Percentiles rank a stretch among this genome's conserved stretches.
These are phyloP conservation scores for Lasiosphaeria ovina DNA, from an alignment of 495 filamentous ascomycete genomes.

Conservation along the genomic window DNA sequence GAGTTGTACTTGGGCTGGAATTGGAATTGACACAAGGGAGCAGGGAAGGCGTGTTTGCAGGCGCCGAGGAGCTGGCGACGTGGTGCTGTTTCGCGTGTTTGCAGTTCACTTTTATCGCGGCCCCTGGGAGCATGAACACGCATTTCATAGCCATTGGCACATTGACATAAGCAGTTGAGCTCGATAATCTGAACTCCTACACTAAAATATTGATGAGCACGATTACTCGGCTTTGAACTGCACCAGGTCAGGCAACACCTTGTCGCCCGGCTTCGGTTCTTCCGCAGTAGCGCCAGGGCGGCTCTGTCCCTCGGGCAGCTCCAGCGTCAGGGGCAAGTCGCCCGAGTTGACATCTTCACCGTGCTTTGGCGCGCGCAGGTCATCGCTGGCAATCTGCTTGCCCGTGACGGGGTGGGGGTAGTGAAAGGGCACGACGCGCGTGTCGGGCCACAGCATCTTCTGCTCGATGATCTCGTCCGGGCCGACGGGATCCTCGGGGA, in stretches of 20 bases:
- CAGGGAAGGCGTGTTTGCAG: neutral
- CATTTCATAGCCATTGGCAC: too few relatives aligned
- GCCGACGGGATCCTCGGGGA: constrained; percentile 48
- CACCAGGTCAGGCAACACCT: constrained; percentile 41
- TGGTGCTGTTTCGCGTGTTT: too few relatives aligned
- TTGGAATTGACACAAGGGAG: neutral
- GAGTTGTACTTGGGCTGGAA: neutral
- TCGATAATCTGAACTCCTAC: too few relatives aligned
- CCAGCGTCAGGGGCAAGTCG: constrained; percentile 43
- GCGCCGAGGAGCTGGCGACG: too few relatives aligned
- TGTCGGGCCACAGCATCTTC: constrained; percentile 55
- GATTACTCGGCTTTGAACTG: constrained; percentile 26
- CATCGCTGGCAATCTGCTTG: constrained; percentile 39
- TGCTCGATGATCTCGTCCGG: constrained; percentile 55
- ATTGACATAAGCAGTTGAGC: too few relatives aligned
- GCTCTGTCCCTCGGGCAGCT: constrained; percentile 39
- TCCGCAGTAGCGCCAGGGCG: constrained; percentile 31
- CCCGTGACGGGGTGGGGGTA: constrained; percentile 56
- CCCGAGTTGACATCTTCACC: constrained; percentile 39
- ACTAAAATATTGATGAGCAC: too few relatives aligned
- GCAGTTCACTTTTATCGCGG: too few relatives aligned
- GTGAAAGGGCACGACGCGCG: constrained; percentile 54
- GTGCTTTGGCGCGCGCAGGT: constrained; percentile 47
- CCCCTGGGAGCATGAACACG: too few relatives aligned
- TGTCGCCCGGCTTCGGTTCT: constrained; percentile 32